These are phyloP conservation scores for Sclerotinia spermophila DNA, from an alignment of 2,329 filamentous ascomycete genomes.

Conservation along the genomic window DNA sequence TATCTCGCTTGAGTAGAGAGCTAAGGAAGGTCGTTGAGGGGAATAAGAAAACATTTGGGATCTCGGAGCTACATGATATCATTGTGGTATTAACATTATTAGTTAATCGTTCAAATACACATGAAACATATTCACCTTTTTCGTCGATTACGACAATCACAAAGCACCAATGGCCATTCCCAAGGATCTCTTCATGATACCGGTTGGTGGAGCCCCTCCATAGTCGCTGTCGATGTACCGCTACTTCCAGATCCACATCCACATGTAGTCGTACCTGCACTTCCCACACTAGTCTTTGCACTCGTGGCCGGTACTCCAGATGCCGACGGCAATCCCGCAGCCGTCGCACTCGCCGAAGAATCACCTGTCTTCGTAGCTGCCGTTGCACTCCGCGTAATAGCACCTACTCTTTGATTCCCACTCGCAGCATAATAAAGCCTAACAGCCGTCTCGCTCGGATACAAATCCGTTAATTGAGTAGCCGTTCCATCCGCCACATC, in stretches of 20 bases:
- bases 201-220: slow-evolving; percentile 34
- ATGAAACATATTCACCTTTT: neutral
- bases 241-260: slow-evolving; percentile 13
- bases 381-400: slow-evolving; percentile 43
- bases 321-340: neutral
- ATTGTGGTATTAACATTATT: neutral
- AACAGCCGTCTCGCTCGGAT: slow-evolving; percentile 40
- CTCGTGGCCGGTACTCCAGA: neutral
- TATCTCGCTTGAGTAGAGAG: neutral
- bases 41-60: neutral
- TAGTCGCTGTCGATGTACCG: slow-evolving; percentile 26
- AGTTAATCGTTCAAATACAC: neutral
- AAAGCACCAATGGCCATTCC: slow-evolving; percentile 35
- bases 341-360: slow-evolving; percentile 18
- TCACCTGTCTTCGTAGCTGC: slow-evolving; percentile 37
- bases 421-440: slow-evolving; percentile 44
- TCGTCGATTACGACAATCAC: slow-evolving; percentile 15
- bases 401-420: slow-evolving; percentile 41
- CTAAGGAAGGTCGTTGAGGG: neutral
- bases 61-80: neutral
- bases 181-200: slow-evolving; percentile 29
- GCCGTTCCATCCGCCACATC: slow-evolving; percentile 35
- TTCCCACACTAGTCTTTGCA: neutral
- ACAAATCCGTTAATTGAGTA: slow-evolving; percentile 38
- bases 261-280: slow-evolving; percentile 11